Conservation (phyloP, 352 stramenopile genomes). For the Phytophthora meadii region DNA sequence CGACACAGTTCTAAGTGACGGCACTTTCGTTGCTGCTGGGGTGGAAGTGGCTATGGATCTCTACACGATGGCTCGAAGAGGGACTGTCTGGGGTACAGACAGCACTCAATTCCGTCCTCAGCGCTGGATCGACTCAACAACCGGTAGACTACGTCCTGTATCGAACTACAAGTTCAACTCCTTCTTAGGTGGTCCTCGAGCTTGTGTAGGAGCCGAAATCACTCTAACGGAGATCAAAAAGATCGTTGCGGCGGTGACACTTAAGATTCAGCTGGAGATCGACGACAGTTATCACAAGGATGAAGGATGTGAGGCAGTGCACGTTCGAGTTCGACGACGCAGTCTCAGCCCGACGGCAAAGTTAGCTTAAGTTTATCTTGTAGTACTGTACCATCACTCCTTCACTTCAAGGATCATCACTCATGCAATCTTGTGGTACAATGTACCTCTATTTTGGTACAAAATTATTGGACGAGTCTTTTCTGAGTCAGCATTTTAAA, state of each 20-base stretch:
- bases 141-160: conserved; percentile 37
- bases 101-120: conserved; percentile 60
- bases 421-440: too few relatives aligned
- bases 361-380: conserved; percentile 1
- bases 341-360: conserved; percentile 9
- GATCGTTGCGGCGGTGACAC: conserved; percentile 39
- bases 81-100: conserved; percentile 55
- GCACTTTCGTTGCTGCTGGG: conserved; percentile 55
- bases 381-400: too few relatives aligned
- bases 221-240: conserved; percentile 56
- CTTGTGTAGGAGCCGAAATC: conserved; percentile 57
- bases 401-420: too few relatives aligned
- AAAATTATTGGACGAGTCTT: too few relatives aligned
- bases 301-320: background rate
- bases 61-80: conserved; percentile 54
- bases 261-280: conserved; percentile 2
- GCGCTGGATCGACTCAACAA: conserved; percentile 56
- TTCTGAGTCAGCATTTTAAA: too few relatives aligned
- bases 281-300: background rate
- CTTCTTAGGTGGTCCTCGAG: conserved; percentile 60
- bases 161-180: conserved; percentile 64
- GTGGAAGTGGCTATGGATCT: conserved; percentile 52
- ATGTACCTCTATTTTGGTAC: too few relatives aligned
- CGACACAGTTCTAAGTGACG: conserved; percentile 61
- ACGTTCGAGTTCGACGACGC: conserved; percentile 14